Evolutionary conservation across 2,329 filamentous ascomycete genomes (phyloP).

Genomic region (Aspergillus quadrilineatus): DNA sequence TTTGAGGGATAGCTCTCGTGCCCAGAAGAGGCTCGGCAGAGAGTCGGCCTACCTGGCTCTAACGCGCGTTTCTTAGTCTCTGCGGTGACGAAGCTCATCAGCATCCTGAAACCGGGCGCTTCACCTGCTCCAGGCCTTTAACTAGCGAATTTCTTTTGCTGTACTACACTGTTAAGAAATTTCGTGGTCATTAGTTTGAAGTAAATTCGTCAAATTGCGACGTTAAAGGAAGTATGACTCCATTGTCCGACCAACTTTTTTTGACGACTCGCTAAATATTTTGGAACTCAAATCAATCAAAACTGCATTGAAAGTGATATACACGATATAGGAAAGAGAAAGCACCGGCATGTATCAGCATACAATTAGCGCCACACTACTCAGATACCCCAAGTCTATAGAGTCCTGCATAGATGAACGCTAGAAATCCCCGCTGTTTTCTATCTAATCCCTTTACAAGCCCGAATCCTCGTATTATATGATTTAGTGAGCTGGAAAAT

Average conservation of each 20-base stretch:
- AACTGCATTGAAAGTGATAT: slow-evolving; percentile 44
- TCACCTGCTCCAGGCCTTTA: background rate
- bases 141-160: background rate
- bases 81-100: slow-evolving; percentile 12
- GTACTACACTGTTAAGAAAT: background rate
- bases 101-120: background rate
- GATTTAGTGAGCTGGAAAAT: slow-evolving; percentile 38
- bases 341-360: slow-evolving; percentile 39
- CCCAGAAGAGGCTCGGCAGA: slow-evolving; percentile 2
- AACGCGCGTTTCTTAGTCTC: slow-evolving; percentile 15
- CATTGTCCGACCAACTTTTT: background rate
- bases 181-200: background rate
- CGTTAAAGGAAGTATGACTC: background rate
- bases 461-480: slow-evolving; percentile 28
- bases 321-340: slow-evolving; percentile 42
- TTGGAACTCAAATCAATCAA: slow-evolving; percentile 21
- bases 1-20: background rate
- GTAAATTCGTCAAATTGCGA: background rate
- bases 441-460: slow-evolving; percentile 33
- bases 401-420: slow-evolving; percentile 26
- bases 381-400: slow-evolving; percentile 31
- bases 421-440: slow-evolving; percentile 35
- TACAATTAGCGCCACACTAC: slow-evolving; percentile 34
- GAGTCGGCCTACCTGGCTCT: slow-evolving; percentile 16
- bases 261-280: background rate